phyloP scores from a whole-genome alignment of 495 filamentous ascomycete genomes.

The Annulohypoxylon maeteangense region DNA sequence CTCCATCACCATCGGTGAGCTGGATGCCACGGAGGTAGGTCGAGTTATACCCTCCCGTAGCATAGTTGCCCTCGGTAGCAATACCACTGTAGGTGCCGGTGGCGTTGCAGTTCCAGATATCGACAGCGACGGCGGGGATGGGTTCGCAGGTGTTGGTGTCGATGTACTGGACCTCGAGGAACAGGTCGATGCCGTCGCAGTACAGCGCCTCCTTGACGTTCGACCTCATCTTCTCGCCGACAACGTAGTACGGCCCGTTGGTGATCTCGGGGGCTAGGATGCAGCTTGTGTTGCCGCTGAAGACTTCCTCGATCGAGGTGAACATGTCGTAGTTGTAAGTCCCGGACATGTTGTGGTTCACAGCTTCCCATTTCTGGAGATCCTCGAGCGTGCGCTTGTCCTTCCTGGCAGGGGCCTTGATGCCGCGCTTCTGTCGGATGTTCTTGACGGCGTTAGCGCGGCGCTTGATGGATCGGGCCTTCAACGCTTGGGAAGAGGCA shows the following conservation, averaged over 20 bases:
- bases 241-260: conserved; percentile 66
- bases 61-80: conserved; percentile 34
- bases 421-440: conserved; percentile 61
- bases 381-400: conserved; percentile 55
- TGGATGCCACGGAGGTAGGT: conserved; percentile 65
- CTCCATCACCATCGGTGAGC: conserved; percentile 62
- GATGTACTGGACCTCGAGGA: conserved; percentile 62
- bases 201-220: conserved; percentile 57
- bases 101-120: conserved; percentile 64
- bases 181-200: conserved; percentile 58
- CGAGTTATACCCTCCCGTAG: conserved; percentile 51
- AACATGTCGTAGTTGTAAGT: conserved; percentile 50
- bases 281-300: conserved; percentile 60
- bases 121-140: conserved; percentile 63
- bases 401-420: conserved; percentile 51
- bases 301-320: conserved; percentile 59
- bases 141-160: conserved; percentile 68
- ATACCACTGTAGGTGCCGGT: conserved; percentile 71
- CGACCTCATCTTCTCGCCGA: conserved; percentile 59
- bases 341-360: conserved; percentile 58
- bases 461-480: conserved; percentile 49
- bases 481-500: conserved; percentile 44
- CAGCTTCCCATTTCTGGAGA: conserved; percentile 51
- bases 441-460: conserved; percentile 52
- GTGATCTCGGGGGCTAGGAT: conserved; percentile 62